These are phyloP conservation scores for Globisporangium mamillatum DNA, from an alignment of 352 stramenopile species.

Conservation along the genomic window DNA sequence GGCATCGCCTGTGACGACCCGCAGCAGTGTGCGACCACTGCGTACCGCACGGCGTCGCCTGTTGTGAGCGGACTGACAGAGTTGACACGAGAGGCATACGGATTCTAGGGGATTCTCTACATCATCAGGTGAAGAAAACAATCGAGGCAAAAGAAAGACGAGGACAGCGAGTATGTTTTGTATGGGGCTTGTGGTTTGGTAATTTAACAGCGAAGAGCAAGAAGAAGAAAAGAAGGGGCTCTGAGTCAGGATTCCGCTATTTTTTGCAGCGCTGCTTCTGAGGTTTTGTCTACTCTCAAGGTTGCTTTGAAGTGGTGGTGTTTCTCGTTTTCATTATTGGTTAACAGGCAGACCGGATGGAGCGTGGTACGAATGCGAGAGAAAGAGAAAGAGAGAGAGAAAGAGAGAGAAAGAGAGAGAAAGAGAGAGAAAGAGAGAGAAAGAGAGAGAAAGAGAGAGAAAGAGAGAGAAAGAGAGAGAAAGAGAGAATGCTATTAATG, in stretches of 20 bases:
- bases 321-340: slow-evolving; percentile 3
- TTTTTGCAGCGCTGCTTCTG: not conserved
- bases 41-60: slow-evolving; percentile 27
- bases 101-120: slow-evolving; percentile 25
- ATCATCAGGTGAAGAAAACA: not conserved
- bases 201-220: slow-evolving; percentile 3
- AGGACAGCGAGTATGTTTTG: not conserved
- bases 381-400: not conserved
- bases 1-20: slow-evolving; percentile 73
- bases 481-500: not conserved
- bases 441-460: too few relatives aligned
- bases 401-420: not conserved
- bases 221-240: not conserved
- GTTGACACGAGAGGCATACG: slow-evolving; percentile 48
- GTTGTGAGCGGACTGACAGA: slow-evolving; percentile 33
- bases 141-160: not conserved
- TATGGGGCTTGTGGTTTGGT: slow-evolving; percentile 1
- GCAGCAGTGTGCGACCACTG: slow-evolving; percentile 48
- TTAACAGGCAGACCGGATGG: not conserved
- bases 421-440: not conserved
- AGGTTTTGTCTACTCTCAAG: not conserved
- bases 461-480: not conserved
- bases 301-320: not conserved
- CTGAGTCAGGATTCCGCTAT: not conserved
- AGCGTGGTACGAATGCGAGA: not conserved